These are phyloP conservation scores for Echria macrotheca DNA, from an alignment of 495 filamentous ascomycete species.

Conservation along the genomic window DNA sequence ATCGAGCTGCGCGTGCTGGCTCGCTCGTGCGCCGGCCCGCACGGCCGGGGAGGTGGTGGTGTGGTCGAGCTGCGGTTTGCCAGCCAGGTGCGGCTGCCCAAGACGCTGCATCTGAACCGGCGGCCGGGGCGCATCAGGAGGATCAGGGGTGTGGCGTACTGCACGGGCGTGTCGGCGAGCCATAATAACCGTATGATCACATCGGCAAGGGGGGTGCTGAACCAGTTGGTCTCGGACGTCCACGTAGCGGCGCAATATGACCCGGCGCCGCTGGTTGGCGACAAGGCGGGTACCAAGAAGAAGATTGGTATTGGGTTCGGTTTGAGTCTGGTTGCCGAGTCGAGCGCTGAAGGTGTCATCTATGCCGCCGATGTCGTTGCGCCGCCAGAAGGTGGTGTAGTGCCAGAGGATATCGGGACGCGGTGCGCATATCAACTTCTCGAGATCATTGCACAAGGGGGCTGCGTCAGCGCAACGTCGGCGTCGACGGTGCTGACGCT, in stretches of 20 bases:
- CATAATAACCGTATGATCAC: slow-evolving; percentile 97
- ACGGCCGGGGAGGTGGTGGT: slow-evolving; percentile 76
- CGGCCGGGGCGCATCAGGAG: slow-evolving; percentile 77
- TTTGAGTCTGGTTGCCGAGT: slow-evolving; percentile 83
- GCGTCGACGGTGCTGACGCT: slow-evolving; percentile 68
- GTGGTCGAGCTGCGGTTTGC: slow-evolving; percentile 89
- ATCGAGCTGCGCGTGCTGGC: slow-evolving; percentile 82
- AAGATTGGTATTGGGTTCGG: slow-evolving; percentile 76
- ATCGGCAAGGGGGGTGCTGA: slow-evolving; percentile 77
- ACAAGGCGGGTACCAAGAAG: slow-evolving; percentile 50
- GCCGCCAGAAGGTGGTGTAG: slow-evolving; percentile 70
- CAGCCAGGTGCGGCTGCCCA: slow-evolving; percentile 85
- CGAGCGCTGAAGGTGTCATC: slow-evolving; percentile 67
- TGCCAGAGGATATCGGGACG: slow-evolving; percentile 86
- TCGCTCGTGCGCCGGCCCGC: slow-evolving; percentile 67
- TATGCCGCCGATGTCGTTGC: slow-evolving; percentile 84
- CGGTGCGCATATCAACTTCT: slow-evolving; percentile 84
- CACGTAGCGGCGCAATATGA: slow-evolving; percentile 66
- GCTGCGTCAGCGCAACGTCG: slow-evolving; percentile 67
- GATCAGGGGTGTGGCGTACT: slow-evolving; percentile 89
- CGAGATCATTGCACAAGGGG: slow-evolving; percentile 73
- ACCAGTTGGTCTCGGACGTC: slow-evolving; percentile 77
- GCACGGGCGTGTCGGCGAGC: slow-evolving; percentile 77
- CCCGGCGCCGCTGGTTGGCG: slow-evolving; percentile 65
- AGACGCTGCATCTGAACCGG: slow-evolving; percentile 84